Evolutionary conservation across 305 asterid genomes (phyloP), one percentile per base, ranked within the genome.

Genomic region (Lippia alba): DNA sequence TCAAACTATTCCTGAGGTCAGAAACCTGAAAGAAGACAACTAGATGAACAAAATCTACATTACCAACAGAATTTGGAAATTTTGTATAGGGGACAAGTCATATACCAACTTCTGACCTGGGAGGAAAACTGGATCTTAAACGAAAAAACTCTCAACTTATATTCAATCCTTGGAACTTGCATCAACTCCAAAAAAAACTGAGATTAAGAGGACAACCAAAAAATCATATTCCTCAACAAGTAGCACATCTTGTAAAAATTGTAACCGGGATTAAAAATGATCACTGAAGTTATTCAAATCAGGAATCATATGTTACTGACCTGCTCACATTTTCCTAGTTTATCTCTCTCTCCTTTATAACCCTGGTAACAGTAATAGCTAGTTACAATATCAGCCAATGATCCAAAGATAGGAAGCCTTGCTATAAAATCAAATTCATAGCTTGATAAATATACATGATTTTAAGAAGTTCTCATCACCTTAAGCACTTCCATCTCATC

Each of bases 291-390:
- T 18, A 61, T 72, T 51, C 32, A 63, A 45, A 67, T 45, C 72
- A 50, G 46, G 72, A 57, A 66, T 67, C 60, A 76, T 76, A 80
- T 62, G 75, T 61, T 67, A 72, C 82, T 63, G 53, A 91, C 97
- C 96, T 86, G 97, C 85, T 93, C 97, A 76, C 98, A 93, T 80
- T 82, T 90, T 76, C 97, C 98, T 79, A 93, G 76, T 70, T 84
- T 84, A 70, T 89, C 97, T 75, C 30, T 91, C 74, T 89, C 96
- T 71, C 98, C 97, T 82, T 91, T 86, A 74, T 89, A 93, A 77
- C 92, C 92, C 98, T 93, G 90, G 75, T 77, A 80, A 71, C 53
- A 83, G 63, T 75, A 75, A 73, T 51, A 60, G 36, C 70, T 39
- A 67, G 53, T 64, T 71, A 61, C 65, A 33, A 64, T 57, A 45